A percentile compares a stretch with the other conserved stretches of the same genome.
Conservation (phyloP, 2,329 filamentous ascomycete species). For the Pseudocercospora eumusae region DNA sequence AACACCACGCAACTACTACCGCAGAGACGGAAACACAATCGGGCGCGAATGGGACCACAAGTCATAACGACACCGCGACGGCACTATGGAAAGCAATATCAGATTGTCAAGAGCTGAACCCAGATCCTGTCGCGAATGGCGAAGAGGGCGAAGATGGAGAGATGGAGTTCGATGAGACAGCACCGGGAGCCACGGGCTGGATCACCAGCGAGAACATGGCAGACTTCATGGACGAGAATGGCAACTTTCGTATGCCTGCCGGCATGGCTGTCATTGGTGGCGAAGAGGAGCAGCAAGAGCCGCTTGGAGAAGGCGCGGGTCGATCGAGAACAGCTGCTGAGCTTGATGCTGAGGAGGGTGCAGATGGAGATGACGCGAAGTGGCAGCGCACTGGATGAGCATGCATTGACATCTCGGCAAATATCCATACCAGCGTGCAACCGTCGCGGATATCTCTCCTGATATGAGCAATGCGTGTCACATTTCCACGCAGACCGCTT, state of each 20-base stretch:
- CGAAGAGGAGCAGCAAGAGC: slow-evolving; percentile 42
- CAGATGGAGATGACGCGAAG: slow-evolving; percentile 49
- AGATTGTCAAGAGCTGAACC: slow-evolving; percentile 73
- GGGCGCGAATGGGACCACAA: slow-evolving; percentile 20
- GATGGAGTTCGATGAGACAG: slow-evolving; percentile 52
- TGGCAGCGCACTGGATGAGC: slow-evolving; percentile 56
- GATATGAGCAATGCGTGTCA: not conserved
- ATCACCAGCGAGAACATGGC: slow-evolving; percentile 90
- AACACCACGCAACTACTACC: slow-evolving; percentile 22
- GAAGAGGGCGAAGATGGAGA: slow-evolving; percentile 53
- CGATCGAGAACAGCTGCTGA: slow-evolving; percentile 45
- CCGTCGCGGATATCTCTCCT: too few relatives aligned
- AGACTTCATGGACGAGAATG: slow-evolving; percentile 77
- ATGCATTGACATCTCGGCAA: not conserved
- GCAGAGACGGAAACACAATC: slow-evolving; percentile 18
- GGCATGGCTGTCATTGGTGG: slow-evolving; percentile 64
- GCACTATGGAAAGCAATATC: slow-evolving; percentile 70
- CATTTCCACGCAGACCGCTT: not conserved
- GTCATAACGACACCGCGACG: slow-evolving; percentile 28
- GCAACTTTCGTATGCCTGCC: slow-evolving; percentile 75
- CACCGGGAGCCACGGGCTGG: slow-evolving; percentile 76
- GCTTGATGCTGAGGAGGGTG: slow-evolving; percentile 44
- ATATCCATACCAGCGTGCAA: not conserved
- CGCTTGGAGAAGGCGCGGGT: slow-evolving; percentile 39
- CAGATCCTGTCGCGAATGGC: slow-evolving; percentile 61